phyloP scores from a whole-genome alignment of 2,329 filamentous ascomycete genomes.

The Hymenoscyphus fructigenus region DNA sequence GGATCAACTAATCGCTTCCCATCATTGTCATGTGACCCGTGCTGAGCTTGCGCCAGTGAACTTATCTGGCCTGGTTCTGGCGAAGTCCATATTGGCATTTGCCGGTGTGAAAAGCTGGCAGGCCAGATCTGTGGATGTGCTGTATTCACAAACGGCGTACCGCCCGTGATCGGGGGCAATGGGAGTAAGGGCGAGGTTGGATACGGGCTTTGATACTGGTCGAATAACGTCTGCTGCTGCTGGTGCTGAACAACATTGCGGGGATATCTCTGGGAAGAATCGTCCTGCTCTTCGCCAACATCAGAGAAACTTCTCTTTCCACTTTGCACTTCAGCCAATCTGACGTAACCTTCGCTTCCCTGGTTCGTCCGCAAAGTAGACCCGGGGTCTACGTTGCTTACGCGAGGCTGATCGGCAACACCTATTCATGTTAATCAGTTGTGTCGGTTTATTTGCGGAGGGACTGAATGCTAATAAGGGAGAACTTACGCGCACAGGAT shows the following conservation, averaged over 20 bases:
- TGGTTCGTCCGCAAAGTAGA: background rate
- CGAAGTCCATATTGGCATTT: background rate
- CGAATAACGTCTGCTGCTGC: background rate
- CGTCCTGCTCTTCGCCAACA: background rate
- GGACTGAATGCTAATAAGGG: background rate
- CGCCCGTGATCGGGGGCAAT: background rate
- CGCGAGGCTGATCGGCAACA: background rate
- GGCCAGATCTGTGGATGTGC: background rate
- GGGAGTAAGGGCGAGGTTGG: background rate
- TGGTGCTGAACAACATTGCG: background rate
- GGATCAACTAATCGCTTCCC: background rate
- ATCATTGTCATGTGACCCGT: background rate
- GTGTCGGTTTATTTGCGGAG: background rate
- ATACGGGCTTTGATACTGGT: background rate
- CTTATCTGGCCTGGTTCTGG: background rate
- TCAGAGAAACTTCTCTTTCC: background rate
- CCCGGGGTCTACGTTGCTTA: background rate
- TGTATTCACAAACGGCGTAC: background rate
- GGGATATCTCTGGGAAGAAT: background rate
- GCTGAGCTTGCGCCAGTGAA: background rate
- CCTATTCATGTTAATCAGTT: background rate
- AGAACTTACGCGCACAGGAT: background rate
- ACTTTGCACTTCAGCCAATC: background rate
- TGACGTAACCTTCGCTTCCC: background rate
- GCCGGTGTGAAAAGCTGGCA: background rate